Percentiles rank a stretch among this genome's conserved stretches.
Evolutionary conservation across 164 flowering plant genomes (phyloP).

Genomic region (Vitis riparia): DNA sequence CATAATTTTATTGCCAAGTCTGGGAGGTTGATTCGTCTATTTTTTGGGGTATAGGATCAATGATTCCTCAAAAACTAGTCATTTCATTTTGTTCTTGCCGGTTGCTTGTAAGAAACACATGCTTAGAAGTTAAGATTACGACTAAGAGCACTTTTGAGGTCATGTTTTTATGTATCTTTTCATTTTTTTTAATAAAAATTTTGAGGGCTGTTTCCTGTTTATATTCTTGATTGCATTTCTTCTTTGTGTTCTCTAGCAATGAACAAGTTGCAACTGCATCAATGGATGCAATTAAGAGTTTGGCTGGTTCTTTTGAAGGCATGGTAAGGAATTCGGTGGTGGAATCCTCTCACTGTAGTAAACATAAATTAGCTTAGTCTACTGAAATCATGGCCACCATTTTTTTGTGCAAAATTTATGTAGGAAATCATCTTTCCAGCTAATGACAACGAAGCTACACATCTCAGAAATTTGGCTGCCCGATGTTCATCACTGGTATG

Average conservation of each 20-base stretch:
- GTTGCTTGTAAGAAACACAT: too few species aligned
- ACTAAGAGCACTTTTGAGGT: background rate
- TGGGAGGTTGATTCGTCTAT: background rate
- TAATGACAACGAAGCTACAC: conserved; percentile 40
- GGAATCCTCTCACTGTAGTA: background rate
- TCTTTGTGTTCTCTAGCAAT: conserved; percentile 41
- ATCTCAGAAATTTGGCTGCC: conserved; percentile 56
- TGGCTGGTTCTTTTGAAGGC: conserved; percentile 63
- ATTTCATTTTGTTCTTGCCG: too few species aligned
- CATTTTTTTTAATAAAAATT: background rate
- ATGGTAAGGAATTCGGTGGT: conserved; percentile 45
- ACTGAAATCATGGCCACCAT: background rate
- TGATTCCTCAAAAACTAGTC: too few species aligned
- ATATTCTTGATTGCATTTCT: background rate
- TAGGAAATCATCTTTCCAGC: conserved; percentile 75
- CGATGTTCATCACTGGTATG: conserved; percentile 81
- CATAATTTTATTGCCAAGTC: background rate
- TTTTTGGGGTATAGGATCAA: too few species aligned
- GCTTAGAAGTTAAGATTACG: too few species aligned
- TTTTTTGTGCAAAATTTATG: background rate
- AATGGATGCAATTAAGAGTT: conserved; percentile 62
- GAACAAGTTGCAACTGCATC: conserved; percentile 74
- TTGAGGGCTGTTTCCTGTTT: background rate
- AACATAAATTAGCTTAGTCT: background rate
- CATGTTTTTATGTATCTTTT: background rate